phyloP scores from a whole-genome alignment of 2,329 filamentous ascomycete genomes.

The Exophiala sp. region DNA sequence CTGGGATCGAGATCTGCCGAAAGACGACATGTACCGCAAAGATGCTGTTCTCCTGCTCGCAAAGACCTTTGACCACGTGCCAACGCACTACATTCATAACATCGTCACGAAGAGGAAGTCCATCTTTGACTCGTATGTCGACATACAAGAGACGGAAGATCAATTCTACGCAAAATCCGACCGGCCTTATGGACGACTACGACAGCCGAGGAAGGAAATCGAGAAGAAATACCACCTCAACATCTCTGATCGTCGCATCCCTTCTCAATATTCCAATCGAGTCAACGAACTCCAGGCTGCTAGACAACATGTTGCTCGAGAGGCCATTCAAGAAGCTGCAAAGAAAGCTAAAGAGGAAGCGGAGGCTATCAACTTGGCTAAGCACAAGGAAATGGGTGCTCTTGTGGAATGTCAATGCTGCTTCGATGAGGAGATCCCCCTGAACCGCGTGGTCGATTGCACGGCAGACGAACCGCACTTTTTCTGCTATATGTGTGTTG shows the following conservation, averaged over 20 bases:
- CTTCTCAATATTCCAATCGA: constrained; percentile 17
- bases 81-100: constrained; percentile 23
- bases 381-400: constrained; percentile 46
- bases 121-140: constrained; percentile 32
- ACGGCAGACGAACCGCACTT: constrained; percentile 56
- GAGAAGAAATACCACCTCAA: constrained; percentile 22
- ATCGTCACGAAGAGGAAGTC: constrained; percentile 22
- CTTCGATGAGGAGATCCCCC: constrained; percentile 58
- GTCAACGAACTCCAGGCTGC: constrained; percentile 32
- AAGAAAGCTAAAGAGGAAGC: constrained; percentile 28
- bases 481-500: constrained; percentile 68
- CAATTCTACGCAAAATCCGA: constrained; percentile 8
- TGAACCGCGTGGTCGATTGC: constrained; percentile 68
- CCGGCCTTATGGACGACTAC: constrained; percentile 26
- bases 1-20: constrained; percentile 25
- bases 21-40: constrained; percentile 21
- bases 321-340: constrained; percentile 18
- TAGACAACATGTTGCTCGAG: constrained; percentile 26
- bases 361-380: constrained; percentile 37
- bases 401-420: constrained; percentile 71
- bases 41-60: constrained; percentile 30
- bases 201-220: constrained; percentile 19
- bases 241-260: constrained; percentile 12
- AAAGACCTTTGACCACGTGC: constrained; percentile 24
- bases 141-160: constrained; percentile 29